Percentiles rank a stretch among this genome's conserved stretches.
Conservation (phyloP, 2,329 filamentous ascomycete genomes). For the Teratosphaeria destructans region DNA sequence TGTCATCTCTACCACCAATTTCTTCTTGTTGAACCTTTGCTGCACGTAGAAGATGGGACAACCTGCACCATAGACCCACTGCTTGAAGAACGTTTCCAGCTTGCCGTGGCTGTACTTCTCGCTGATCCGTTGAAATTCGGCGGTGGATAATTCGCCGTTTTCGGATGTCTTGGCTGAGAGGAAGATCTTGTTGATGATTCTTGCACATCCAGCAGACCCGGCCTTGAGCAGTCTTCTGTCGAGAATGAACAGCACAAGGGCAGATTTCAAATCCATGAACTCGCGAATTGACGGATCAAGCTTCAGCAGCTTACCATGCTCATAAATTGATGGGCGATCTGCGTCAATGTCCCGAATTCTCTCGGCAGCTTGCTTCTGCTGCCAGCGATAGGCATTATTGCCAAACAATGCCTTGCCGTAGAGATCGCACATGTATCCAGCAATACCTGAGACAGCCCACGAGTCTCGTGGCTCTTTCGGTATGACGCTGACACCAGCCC, state of each 20-base stretch:
- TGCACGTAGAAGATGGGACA: slow-evolving; percentile 80
- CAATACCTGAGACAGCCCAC: slow-evolving; percentile 83
- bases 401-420: slow-evolving; percentile 87
- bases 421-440: slow-evolving; percentile 88
- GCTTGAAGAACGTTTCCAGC: slow-evolving; percentile 82
- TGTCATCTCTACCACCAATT: slow-evolving; percentile 83
- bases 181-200: slow-evolving; percentile 77
- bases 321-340: slow-evolving; percentile 68
- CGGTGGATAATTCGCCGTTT: slow-evolving; percentile 60
- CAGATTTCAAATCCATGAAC: slow-evolving; percentile 83
- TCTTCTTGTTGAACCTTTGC: slow-evolving; percentile 95
- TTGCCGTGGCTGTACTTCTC: slow-evolving; percentile 83
- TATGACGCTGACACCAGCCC: slow-evolving; percentile 87
- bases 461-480: slow-evolving; percentile 69
- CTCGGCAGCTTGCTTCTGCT: slow-evolving; percentile 77
- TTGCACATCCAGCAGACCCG: slow-evolving; percentile 69
- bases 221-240: slow-evolving; percentile 85
- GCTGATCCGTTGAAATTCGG: slow-evolving; percentile 70
- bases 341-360: slow-evolving; percentile 71
- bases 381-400: slow-evolving; percentile 88
- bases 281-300: slow-evolving; percentile 78
- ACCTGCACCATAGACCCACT: slow-evolving; percentile 83
- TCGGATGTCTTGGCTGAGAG: slow-evolving; percentile 72
- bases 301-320: slow-evolving; percentile 66
- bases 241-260: slow-evolving; percentile 84